Conservation (phyloP, 257 asterid genomes). For the Solanum infundibuliforme region DNA sequence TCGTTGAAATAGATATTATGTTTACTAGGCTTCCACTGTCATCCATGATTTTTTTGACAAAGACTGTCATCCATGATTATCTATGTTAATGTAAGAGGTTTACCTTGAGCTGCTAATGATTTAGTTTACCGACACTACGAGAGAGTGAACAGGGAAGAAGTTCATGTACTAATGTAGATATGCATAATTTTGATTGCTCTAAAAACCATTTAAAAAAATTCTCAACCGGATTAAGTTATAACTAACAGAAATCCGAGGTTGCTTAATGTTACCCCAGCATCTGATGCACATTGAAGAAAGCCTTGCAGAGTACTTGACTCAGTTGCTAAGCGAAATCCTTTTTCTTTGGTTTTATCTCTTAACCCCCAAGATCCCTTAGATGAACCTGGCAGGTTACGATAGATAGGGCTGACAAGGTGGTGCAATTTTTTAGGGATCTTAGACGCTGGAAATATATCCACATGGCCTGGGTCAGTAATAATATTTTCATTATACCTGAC, state of each 20-base stretch:
- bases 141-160: neutral
- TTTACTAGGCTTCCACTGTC: neutral
- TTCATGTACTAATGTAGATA: neutral
- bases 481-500: conserved; percentile 90
- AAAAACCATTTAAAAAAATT: neutral
- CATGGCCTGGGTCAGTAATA: conserved; percentile 81
- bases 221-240: neutral
- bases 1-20: neutral
- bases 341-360: conserved; percentile 30
- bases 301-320: conserved; percentile 59
- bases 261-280: conserved; percentile 57
- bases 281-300: conserved; percentile 66
- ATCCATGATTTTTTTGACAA: neutral
- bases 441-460: conserved; percentile 91
- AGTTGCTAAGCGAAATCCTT: conserved; percentile 66
- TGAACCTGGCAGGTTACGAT: conserved; percentile 32
- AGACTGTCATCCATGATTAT: neutral
- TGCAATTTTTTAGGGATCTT: conserved; percentile 61
- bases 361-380: conserved; percentile 24
- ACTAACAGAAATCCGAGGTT: neutral
- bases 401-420: conserved; percentile 70
- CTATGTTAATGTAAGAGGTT: neutral
- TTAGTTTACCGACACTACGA: neutral
- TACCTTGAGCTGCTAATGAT: neutral
- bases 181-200: neutral